Base-by-base conservation (phyloP, 306 rosid genomes). In the Quercus agrifolia region DNA sequence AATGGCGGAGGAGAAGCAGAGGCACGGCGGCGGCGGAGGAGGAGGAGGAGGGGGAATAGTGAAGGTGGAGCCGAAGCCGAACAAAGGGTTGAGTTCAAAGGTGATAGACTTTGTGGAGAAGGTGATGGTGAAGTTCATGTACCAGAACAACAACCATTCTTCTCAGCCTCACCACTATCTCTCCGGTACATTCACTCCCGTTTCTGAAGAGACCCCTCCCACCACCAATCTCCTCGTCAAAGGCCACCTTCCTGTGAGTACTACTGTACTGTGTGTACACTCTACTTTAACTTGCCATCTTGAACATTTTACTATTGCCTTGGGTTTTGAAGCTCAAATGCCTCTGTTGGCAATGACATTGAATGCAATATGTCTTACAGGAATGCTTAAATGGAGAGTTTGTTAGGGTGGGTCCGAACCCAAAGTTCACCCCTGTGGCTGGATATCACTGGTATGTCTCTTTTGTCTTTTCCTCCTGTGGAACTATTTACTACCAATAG, bases 321-420 rank as follows among this genome's bases (percentile, higher is more conserved):
- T 41, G 46, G 46, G 46, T 41, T 41, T 38, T 7, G 46, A 7
- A 7, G 1, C 38, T 51, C 54, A 55, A 44, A 20, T 75, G 41
- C 46, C 46, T 38, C 46, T 38, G 46, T 38, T 38, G 19, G 27
- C 17, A 25, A 78, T 72, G 41, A 38, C 74, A 52, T 83, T 64
- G 69, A 73, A 68, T 82, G 58, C 63, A 56, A 41, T 73, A 27
- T 68, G 61, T 77, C 28, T 61, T 79, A 74, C 82, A 95, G 98
- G 96, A 91, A 72, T 93, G 98, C 87, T 89, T 95, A 83, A 90
- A 92, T 74, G 98, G 99, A 57, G 99, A 95, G 88, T 95, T 92
- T 90, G 99, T 92, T 44, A 85, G 98, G 72, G 99, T 95, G 61
- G 99, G 99, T 70, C 96, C 99, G 25, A 95, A 95, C 84, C 90